Conservation (phyloP, 2,329 filamentous ascomycete genomes). For the Aspergillus texensis region DNA sequence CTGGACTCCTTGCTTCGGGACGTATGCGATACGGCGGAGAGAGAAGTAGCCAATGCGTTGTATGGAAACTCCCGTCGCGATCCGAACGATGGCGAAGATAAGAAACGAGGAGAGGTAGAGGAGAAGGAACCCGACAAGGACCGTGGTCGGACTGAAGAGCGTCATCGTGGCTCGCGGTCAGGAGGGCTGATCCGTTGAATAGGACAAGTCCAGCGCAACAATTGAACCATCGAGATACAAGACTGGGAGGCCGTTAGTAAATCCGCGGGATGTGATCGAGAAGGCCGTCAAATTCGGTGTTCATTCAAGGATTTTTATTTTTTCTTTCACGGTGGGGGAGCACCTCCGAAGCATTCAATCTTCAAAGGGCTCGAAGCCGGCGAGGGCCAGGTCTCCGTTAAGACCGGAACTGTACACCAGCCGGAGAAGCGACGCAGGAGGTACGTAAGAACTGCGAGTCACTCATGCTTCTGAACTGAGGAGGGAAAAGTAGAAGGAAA, state of each 20-base stretch:
- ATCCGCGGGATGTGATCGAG: neutral
- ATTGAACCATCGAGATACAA: slow-evolving; percentile 25
- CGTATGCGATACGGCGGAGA: slow-evolving; percentile 85
- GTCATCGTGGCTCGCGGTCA: slow-evolving; percentile 47
- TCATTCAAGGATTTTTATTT: neutral
- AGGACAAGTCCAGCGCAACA: slow-evolving; percentile 15
- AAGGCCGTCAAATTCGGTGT: neutral
- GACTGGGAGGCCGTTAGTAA: neutral
- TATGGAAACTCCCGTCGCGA: slow-evolving; percentile 91
- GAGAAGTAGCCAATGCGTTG: slow-evolving; percentile 94
- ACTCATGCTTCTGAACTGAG: slow-evolving; percentile 21
- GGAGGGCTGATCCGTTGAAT: slow-evolving; percentile 33
- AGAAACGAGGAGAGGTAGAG: slow-evolving; percentile 91
- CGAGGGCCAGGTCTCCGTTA: slow-evolving; percentile 26
- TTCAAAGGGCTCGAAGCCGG: slow-evolving; percentile 11
- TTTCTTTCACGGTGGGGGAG: slow-evolving; percentile 3
- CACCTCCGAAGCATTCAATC: slow-evolving; percentile 10
- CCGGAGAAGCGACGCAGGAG: slow-evolving; percentile 14
- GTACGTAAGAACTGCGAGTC: slow-evolving; percentile 17
- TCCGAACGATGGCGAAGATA: slow-evolving; percentile 87
- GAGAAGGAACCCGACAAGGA: slow-evolving; percentile 82
- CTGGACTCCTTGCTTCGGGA: slow-evolving; percentile 82
- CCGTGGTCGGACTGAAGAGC: slow-evolving; percentile 68
- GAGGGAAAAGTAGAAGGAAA: neutral
- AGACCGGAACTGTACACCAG: slow-evolving; percentile 22